Base-by-base conservation (phyloP, 768 basidiomycete species). In the Termitomyces sp. region DNA sequence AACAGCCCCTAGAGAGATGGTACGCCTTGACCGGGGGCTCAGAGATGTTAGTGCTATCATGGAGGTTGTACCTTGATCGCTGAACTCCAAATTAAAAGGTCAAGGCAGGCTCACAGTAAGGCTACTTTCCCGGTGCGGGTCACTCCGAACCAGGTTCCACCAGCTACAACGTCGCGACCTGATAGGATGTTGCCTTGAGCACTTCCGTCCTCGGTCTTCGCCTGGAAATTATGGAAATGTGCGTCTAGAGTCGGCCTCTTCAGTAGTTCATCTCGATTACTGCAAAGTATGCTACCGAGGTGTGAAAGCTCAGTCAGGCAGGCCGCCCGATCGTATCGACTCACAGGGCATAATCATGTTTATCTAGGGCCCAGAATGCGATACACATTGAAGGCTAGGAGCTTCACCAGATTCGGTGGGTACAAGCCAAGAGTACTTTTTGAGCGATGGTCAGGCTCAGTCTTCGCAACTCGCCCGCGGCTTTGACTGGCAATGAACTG, bases 101-200 rank as follows among this genome's bases (percentile, higher is more conserved):
- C 58, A 31, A 51, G 46, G 25, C 11, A 40, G 70, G 55, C 90
- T 71, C 70, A 92, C 91, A 92, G 66, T 51, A 93, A 67, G 12
- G 88, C 89, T 54, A 91, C 71, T 62, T 80, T 80, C 23, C 92
- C 92, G 58, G 78, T 60, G 58, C 80, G 79, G 66, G 70, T 83
- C 56, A 92, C 70, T 12, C 92, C 92, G 64, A 91, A 79, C 92
- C 92, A 94, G 35, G 90, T 89, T 43, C 92, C 92, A 40, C 90
- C 90, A 3, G 85, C 90, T 47, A 73, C 73, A 21, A 76, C 66
- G 71, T 94, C 92, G 62, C 85, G 80, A 47, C 92, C 92, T 2
- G 90, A 92, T 54, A 94, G 77, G 58, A 93, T 69, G 48, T 65
- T 66, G 23, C 70, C 75, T 61, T 63, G 44, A 59, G 59, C 56